Evolutionary conservation across 2,329 filamentous ascomycete genomes (phyloP).

Genomic region (Trichoderma harzianum): DNA sequence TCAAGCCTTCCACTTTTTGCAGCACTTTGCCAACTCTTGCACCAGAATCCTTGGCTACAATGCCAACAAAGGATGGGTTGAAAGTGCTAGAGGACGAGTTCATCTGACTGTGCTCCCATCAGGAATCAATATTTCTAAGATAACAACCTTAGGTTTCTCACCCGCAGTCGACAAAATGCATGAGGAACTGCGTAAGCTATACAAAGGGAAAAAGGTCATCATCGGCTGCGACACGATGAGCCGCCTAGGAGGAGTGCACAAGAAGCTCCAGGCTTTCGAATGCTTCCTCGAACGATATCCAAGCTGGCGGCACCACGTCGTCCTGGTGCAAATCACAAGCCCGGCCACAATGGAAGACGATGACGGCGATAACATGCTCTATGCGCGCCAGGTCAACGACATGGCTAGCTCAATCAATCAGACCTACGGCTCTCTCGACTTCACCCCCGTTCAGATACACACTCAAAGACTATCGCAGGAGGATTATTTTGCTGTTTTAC

Average conservation of each 20-base stretch:
- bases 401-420: conserved; percentile 89
- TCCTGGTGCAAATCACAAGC: conserved; percentile 68
- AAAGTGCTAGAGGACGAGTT: background rate
- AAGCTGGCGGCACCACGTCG: conserved; percentile 84
- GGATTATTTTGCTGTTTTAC: conserved; percentile 88
- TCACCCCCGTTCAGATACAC: conserved; percentile 85
- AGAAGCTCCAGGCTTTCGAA: conserved; percentile 90
- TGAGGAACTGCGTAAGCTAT: background rate
- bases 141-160: background rate
- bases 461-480: conserved; percentile 81
- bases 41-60: conserved; percentile 79
- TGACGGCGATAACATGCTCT: conserved; percentile 71
- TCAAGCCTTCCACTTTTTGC: background rate
- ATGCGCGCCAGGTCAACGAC: conserved; percentile 82
- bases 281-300: conserved; percentile 84
- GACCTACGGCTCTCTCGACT: conserved; percentile 79
- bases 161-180: background rate
- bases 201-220: background rate
- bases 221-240: conserved; percentile 56
- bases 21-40: conserved; percentile 73
- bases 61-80: background rate
- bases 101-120: background rate
- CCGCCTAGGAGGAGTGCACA: conserved; percentile 75
- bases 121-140: background rate
- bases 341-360: conserved; percentile 39